These are phyloP conservation scores for Ceratorhiza oryzae-sativae DNA, from an alignment of 1,284 basidiomycete genomes.

Conservation along the genomic window DNA sequence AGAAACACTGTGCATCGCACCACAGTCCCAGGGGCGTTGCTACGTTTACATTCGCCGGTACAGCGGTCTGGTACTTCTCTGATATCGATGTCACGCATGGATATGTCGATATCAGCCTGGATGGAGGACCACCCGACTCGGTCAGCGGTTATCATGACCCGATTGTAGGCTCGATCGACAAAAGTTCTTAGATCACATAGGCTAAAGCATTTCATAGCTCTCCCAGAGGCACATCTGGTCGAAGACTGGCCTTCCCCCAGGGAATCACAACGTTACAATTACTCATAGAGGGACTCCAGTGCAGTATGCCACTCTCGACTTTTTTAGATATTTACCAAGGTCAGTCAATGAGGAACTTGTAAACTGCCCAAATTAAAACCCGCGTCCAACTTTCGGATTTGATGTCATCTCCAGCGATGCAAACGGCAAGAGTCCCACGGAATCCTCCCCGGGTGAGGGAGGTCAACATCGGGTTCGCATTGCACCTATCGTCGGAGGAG, in stretches of 20 bases:
- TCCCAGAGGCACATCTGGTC: constrained; percentile 9
- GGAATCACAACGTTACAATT: constrained; percentile 10
- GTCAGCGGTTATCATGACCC: constrained; percentile 3
- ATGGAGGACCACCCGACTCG: not conserved
- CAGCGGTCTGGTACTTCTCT: constrained; percentile 33
- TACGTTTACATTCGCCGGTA: constrained; percentile 17
- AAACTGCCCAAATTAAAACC: not conserved
- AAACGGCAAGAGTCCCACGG: not conserved
- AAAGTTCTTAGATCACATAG: not conserved
- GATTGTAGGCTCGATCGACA: not conserved
- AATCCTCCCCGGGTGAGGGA: not conserved
- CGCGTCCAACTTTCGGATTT: not conserved
- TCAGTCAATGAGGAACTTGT: not conserved
- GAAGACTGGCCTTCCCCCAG: constrained; percentile 3
- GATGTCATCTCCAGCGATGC: not conserved
- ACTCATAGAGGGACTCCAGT: not conserved
- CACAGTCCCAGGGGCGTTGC: not conserved
- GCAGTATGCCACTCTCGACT: constrained; percentile 8
- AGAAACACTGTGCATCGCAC: constrained; percentile 7
- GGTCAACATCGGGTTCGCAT: not conserved
- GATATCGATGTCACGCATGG: not conserved
- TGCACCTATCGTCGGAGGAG: not conserved
- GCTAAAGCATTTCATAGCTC: not conserved
- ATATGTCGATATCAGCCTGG: not conserved
- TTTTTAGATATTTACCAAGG: constrained; percentile 23